These are phyloP conservation scores for Ogataea salicorniae DNA, from an alignment of 805 yeast genomes.

Conservation along the genomic window DNA sequence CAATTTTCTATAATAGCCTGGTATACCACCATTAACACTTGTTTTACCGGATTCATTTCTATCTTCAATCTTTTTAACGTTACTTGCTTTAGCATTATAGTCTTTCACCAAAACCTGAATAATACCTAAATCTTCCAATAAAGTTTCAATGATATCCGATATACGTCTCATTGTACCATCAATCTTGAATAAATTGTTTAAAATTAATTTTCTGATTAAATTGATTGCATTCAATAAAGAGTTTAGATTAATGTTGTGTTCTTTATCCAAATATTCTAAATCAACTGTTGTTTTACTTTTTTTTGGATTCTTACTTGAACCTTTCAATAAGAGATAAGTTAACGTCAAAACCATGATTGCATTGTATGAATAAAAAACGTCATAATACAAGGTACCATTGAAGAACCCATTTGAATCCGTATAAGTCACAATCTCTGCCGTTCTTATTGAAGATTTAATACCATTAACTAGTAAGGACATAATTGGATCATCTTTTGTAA, in stretches of 20 bases:
- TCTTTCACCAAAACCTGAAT: conserved; percentile 26
- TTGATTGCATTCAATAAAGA: conserved; percentile 30
- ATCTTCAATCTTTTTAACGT: conserved; percentile 27
- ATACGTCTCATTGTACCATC: conserved; percentile 41
- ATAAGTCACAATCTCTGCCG: conserved; percentile 34
- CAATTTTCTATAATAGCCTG: conserved; percentile 25
- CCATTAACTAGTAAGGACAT: conserved; percentile 36
- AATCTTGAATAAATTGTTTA: conserved; percentile 28
- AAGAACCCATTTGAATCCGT: conserved; percentile 34
- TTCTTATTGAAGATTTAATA: conserved; percentile 34
- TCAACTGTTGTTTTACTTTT: conserved; percentile 22
- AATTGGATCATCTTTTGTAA: conserved; percentile 39
- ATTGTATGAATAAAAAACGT: conserved; percentile 40
- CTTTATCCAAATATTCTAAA: conserved; percentile 23
- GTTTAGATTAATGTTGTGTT: conserved; percentile 25
- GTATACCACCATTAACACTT: conserved; percentile 30
- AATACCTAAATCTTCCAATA: conserved; percentile 38
- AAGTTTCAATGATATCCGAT: conserved; percentile 38
- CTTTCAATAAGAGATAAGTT: conserved; percentile 33
- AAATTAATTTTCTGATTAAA: conserved; percentile 28
- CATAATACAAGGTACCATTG: conserved; percentile 42
- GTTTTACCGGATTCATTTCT: conserved; percentile 27
- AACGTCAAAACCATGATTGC: conserved; percentile 38
- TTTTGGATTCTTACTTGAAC: conserved; percentile 15
- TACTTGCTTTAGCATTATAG: conserved; percentile 26